These are phyloP conservation scores for Fraxinus baroniana DNA, from an alignment of 305 asterid species.

Conservation along the genomic window DNA sequence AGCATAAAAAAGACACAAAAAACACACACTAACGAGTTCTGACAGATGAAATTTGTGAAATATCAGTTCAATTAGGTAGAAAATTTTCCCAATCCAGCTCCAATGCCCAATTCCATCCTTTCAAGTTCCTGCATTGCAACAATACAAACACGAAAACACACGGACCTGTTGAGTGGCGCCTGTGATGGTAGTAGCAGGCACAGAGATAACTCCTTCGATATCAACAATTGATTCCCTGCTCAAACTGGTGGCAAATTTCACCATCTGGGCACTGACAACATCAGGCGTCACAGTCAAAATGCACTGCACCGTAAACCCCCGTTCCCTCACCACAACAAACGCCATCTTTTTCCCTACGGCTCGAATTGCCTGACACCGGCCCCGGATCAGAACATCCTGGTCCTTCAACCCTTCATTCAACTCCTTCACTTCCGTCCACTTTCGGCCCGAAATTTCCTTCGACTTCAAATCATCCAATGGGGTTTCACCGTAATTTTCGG, in stretches of 20 bases:
- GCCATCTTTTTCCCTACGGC: conserved; percentile 75
- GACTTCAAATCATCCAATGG: conserved; percentile 60
- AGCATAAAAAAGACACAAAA: not conserved
- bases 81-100: not conserved
- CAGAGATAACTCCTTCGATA: conserved; percentile 65
- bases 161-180: conserved; percentile 81
- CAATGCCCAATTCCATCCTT: not conserved
- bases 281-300: conserved; percentile 59
- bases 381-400: conserved; percentile 51
- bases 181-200: conserved; percentile 57
- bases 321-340: conserved; percentile 67
- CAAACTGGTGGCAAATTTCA: conserved; percentile 59
- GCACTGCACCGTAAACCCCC: conserved; percentile 78
- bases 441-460: conserved; percentile 53
- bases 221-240: conserved; percentile 71
- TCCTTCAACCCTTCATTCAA: conserved; percentile 46
- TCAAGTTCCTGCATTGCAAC: not conserved
- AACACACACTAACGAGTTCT: not conserved
- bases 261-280: conserved; percentile 71
- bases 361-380: conserved; percentile 72
- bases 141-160: not conserved
- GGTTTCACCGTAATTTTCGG: conserved; percentile 67
- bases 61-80: not conserved
- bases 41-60: not conserved
- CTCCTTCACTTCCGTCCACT: conserved; percentile 61